Evolutionary conservation across 164 flowering plant genomes (phyloP).

Genomic region (Protea cynaroides): DNA sequence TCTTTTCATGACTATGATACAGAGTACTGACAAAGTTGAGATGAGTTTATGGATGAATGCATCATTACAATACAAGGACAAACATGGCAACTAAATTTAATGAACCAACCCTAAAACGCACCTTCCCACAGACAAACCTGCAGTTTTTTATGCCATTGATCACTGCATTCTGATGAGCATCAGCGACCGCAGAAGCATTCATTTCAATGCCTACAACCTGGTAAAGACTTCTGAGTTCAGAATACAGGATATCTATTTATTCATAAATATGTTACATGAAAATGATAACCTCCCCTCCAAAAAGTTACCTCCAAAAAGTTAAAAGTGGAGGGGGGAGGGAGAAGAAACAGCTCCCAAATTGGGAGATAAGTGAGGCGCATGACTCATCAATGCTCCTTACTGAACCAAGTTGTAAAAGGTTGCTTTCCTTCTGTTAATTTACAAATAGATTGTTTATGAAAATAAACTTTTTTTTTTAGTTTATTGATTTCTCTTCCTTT

Average conservation of each 20-base stretch:
- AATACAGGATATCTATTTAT: constrained; percentile 1
- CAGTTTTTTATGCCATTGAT: constrained; percentile 86
- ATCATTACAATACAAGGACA: background rate
- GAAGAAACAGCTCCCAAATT: too few relatives aligned
- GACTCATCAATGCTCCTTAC: too few relatives aligned
- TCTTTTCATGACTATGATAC: background rate
- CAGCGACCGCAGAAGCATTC: constrained; percentile 95
- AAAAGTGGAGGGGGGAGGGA: too few relatives aligned
- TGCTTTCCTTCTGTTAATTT: too few relatives aligned
- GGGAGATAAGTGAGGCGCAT: too few relatives aligned
- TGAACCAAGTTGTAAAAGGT: too few relatives aligned
- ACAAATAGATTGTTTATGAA: too few relatives aligned
- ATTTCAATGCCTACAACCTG: constrained; percentile 98
- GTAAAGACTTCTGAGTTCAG: constrained; percentile 4
- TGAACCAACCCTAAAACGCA: constrained; percentile 19
- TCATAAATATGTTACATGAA: background rate
- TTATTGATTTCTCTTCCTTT: too few relatives aligned
- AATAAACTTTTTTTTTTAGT: too few relatives aligned
- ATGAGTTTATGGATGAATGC: background rate
- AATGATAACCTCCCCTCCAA: too few relatives aligned
- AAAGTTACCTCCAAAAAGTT: too few relatives aligned
- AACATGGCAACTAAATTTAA: background rate
- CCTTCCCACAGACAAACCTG: constrained; percentile 87
- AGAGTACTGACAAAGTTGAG: background rate
- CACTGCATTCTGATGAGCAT: constrained; percentile 89